Evolutionary conservation across 768 basidiomycete species (phyloP).

Genomic region (Lentinula guzmanii): DNA sequence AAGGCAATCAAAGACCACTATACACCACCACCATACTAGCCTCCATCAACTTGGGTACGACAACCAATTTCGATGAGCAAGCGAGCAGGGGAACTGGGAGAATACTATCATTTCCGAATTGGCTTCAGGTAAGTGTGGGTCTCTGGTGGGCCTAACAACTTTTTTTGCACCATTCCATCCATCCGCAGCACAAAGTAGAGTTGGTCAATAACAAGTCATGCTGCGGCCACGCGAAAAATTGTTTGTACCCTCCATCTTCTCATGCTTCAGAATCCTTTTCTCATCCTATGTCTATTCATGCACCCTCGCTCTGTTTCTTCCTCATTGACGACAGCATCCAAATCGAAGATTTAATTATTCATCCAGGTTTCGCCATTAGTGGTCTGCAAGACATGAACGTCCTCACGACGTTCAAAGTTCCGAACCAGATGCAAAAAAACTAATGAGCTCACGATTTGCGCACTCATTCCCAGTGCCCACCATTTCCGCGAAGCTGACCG

Average conservation of each 20-base stretch:
- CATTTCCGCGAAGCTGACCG: not conserved
- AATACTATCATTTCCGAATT: slow-evolving; percentile 2
- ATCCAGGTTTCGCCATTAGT: not conserved
- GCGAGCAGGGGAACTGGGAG: not conserved
- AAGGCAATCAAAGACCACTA: not conserved
- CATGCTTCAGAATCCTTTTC: no score
- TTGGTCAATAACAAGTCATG: not conserved
- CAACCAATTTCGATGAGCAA: not conserved
- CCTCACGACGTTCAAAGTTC: not conserved
- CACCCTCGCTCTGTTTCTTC: not conserved
- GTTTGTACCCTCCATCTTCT: not conserved
- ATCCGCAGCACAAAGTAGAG: not conserved
- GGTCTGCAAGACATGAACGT: not conserved
- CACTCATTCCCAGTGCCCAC: not conserved
- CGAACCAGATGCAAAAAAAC: not conserved
- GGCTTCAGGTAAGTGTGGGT: slow-evolving; percentile 1
- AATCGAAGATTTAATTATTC: not conserved
- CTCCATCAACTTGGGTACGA: not conserved
- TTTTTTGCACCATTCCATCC: not conserved
- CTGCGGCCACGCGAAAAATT: not conserved
- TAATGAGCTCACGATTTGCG: not conserved
- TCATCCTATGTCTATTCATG: not conserved
- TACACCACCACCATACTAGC: not conserved
- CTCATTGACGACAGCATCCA: not conserved
- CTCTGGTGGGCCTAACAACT: not conserved